Conservation (phyloP, 2,329 filamentous ascomycete genomes). For the Apiospora pterosperma region DNA sequence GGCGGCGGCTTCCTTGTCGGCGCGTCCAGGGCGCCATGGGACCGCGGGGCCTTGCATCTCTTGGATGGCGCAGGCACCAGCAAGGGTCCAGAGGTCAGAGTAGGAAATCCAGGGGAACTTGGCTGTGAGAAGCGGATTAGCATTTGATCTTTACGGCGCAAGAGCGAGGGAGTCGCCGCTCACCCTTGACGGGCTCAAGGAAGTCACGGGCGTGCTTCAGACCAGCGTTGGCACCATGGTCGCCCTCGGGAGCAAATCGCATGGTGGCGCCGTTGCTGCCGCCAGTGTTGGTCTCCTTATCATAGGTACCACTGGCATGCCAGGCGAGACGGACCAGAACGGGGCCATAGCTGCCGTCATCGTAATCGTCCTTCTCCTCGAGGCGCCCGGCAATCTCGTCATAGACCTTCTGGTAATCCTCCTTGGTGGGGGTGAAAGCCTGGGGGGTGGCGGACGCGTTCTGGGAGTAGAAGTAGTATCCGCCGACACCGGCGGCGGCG, state of each 20-base stretch:
- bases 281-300: conserved; percentile 82
- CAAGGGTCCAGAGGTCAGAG: conserved; percentile 95
- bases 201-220: conserved; percentile 80
- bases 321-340: conserved; percentile 88
- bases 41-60: conserved; percentile 90
- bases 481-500: conserved; percentile 59
- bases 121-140: conserved; percentile 35
- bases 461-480: conserved; percentile 63
- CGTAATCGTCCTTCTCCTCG: conserved; percentile 90
- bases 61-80: conserved; percentile 80
- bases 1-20: conserved; percentile 72
- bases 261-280: conserved; percentile 96
- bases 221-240: conserved; percentile 92
- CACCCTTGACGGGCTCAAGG: conserved; percentile 84
- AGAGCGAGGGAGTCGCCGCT: conserved; percentile 27
- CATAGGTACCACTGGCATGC: conserved; percentile 92
- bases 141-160: background rate
- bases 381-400: conserved; percentile 76
- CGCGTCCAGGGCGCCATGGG: conserved; percentile 83
- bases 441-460: conserved; percentile 49
- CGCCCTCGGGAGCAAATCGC: conserved; percentile 85
- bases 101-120: conserved; percentile 95
- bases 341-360: conserved; percentile 93
- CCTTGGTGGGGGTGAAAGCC: conserved; percentile 69
- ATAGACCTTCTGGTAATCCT: conserved; percentile 96